Evolutionary conservation across 2,329 filamentous ascomycete genomes (phyloP).

Genomic region (Hymenoscyphus albidus): DNA sequence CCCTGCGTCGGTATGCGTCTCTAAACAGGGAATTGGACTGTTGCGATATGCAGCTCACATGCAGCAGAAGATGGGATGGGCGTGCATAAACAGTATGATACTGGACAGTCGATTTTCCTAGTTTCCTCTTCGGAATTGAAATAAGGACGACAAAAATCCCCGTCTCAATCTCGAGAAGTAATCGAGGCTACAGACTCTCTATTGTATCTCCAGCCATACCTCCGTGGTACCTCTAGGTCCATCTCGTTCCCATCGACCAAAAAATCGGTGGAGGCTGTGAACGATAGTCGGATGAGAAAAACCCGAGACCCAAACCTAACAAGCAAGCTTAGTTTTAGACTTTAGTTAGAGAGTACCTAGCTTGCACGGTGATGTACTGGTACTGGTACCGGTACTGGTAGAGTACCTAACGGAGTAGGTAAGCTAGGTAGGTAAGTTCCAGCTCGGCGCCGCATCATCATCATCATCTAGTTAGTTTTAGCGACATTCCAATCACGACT

Average conservation of each 20-base stretch:
- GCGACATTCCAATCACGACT: background rate
- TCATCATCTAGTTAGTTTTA: background rate
- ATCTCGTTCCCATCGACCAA: background rate
- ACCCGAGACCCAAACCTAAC: background rate
- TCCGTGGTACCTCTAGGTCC: too few species aligned
- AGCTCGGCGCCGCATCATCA: background rate
- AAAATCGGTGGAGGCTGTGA: background rate
- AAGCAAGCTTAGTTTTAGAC: background rate
- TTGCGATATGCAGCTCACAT: constrained; percentile 3
- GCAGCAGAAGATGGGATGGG: background rate
- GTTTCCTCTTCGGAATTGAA: background rate
- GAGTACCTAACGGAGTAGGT: background rate
- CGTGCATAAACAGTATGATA: constrained; percentile 1
- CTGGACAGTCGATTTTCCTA: background rate
- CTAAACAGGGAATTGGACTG: constrained; percentile 8
- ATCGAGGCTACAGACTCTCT: background rate
- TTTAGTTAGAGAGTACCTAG: background rate
- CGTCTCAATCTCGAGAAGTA: background rate
- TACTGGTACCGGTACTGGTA: too few species aligned
- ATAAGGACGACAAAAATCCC: background rate
- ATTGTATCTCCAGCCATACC: background rate
- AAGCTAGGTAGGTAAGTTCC: background rate
- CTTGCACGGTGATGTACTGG: too few species aligned
- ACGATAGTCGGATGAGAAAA: background rate
- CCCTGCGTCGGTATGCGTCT: constrained; percentile 10